phyloP scores from a whole-genome alignment of 768 basidiomycete species.

The Plicaturopsis crispa region DNA sequence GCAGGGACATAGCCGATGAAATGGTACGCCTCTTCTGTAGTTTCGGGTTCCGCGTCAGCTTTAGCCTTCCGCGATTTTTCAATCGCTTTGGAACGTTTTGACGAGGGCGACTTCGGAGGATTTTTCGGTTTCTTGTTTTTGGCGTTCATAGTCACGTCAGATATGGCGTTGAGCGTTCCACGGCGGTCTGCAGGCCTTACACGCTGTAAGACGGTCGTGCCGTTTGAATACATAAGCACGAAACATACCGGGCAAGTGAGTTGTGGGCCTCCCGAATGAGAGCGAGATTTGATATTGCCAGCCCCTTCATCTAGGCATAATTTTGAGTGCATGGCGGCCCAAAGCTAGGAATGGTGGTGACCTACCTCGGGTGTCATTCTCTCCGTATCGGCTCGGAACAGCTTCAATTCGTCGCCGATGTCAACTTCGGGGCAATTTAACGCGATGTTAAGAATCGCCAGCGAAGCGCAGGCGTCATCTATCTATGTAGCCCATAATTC shows the following conservation, averaged over 20 bases:
- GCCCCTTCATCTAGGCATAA: conserved; percentile 47
- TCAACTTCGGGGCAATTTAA: conserved; percentile 48
- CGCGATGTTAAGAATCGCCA: conserved; percentile 52
- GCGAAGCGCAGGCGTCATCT: conserved; percentile 59
- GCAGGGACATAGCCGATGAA: conserved; percentile 62
- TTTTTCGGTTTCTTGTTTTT: conserved; percentile 28
- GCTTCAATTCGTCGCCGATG: conserved; percentile 34
- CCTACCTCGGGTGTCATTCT: conserved; percentile 52
- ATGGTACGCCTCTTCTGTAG: conserved; percentile 45
- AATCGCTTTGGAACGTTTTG: conserved; percentile 26
- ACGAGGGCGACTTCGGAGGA: conserved; percentile 25
- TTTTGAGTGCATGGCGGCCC: not conserved
- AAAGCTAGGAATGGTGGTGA: conserved; percentile 5
- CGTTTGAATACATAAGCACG: too few relatives aligned
- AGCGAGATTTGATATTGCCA: conserved; percentile 51
- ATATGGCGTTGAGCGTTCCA: conserved; percentile 38
- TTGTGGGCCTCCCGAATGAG: conserved; percentile 51
- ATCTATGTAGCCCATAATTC: too few relatives aligned
- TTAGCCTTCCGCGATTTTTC: conserved; percentile 15
- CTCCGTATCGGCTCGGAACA: conserved; percentile 42
- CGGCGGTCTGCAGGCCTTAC: conserved; percentile 51
- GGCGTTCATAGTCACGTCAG: conserved; percentile 35
- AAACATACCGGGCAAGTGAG: conserved; percentile 43
- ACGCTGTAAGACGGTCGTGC: not conserved
- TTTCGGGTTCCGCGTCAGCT: conserved; percentile 17